Base-by-base conservation (phyloP, 495 filamentous ascomycete genomes). In the Trichoderma orchidacearum region DNA sequence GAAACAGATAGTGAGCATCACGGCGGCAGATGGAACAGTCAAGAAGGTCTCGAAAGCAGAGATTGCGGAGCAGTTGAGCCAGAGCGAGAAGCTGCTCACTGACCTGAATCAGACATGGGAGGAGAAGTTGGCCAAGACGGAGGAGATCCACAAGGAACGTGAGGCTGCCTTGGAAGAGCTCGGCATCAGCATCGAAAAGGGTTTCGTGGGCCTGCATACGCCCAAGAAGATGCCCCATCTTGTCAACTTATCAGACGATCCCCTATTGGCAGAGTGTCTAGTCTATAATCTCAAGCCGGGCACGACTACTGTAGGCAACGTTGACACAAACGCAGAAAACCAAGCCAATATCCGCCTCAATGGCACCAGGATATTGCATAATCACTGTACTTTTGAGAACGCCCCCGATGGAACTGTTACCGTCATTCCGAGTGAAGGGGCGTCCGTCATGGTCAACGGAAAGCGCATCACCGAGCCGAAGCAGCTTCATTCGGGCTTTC, bases 91-190 rank as follows among this genome's bases (percentile, higher is more conserved):
- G 72, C 77, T 99, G 6, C 87, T 96, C 67, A 82, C 87, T 56
- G 93, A 99, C 68, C 82, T 99, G 34, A 99, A 99, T 62, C 91
- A 97, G 73, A 97, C 93, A 0, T 99, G 93, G 93, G 93, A 99
- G 72, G 81, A 99, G 70, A 96, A 96, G 57, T 73, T 99, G 61
- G 77, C 82, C 62, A 95, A 93, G 69, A 99, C 93, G 1, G 93
- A 99, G 64, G 79, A 87, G 57, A 96, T 99, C 56, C 94, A 97
- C 75, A 96, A 95, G 64, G 93, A 99, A 66, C 87, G 93, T 54
- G 93, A 99, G 71, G 80, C 88, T 31, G 94, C 93, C 9, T 73
- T 99, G 30, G 93, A 99, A 71, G 93, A 99, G 66, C 78, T 99
- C 27, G 93, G 93, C 56, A 96, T 99, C 69, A 95, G 90, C 66